phyloP scores from a whole-genome alignment of 345 rosid species.

The Eucalyptus camaldulensis region DNA sequence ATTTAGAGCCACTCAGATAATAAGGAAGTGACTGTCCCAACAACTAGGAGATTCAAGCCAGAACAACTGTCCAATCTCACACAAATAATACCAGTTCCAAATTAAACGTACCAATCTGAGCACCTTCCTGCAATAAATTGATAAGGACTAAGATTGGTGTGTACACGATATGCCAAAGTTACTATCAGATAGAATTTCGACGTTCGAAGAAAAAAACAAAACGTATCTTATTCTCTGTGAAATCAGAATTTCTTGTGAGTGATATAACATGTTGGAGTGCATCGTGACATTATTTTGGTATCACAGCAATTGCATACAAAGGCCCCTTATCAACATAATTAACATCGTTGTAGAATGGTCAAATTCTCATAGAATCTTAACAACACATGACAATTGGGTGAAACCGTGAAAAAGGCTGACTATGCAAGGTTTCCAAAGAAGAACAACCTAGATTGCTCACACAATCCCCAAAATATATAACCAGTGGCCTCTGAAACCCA shows the following conservation, averaged over 20 bases:
- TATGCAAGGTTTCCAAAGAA: background rate
- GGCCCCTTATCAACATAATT: background rate
- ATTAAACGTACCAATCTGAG: slow-evolving; percentile 23
- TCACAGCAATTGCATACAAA: background rate
- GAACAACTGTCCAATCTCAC: slow-evolving; percentile 14
- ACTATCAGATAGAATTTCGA: background rate
- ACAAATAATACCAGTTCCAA: slow-evolving; percentile 14
- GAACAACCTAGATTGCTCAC: background rate
- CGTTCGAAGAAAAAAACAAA: background rate
- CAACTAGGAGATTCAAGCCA: slow-evolving; percentile 5
- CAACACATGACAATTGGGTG: background rate
- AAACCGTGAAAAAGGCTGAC: background rate
- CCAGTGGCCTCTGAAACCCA: background rate
- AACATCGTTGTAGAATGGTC: too few relatives aligned
- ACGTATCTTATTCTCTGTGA: background rate
- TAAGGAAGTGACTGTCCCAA: background rate
- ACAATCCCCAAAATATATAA: background rate
- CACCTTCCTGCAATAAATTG: slow-evolving; percentile 25
- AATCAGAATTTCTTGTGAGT: background rate
- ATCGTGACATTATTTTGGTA: background rate
- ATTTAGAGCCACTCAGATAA: slow-evolving; percentile 4
- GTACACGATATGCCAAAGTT: background rate
- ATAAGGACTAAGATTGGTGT: slow-evolving; percentile 3
- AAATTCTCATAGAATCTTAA: background rate
- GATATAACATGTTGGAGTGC: background rate